Evolutionary conservation across 1,284 basidiomycete genomes (phyloP).

Genomic region (Earliella scabrosa): DNA sequence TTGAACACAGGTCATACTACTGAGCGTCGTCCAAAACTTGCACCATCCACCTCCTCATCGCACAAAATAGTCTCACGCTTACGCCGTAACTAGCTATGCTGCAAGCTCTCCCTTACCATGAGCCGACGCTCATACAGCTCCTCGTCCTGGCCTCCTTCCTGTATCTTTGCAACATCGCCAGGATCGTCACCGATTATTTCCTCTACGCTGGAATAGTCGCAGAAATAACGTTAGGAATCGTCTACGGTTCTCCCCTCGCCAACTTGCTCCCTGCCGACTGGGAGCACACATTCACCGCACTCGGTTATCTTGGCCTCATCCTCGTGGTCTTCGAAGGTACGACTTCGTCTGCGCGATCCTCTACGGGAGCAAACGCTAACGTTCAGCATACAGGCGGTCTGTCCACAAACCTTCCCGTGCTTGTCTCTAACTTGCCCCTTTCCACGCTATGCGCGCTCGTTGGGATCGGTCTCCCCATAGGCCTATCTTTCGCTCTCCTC

Average conservation of each 20-base stretch:
- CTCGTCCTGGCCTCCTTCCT: constrained; percentile 30
- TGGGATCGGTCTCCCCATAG: constrained; percentile 51
- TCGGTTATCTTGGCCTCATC: constrained; percentile 58
- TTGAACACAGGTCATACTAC: no score
- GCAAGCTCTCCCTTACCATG: constrained; percentile 24
- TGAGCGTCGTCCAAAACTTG: no score
- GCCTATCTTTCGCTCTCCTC: constrained; percentile 43
- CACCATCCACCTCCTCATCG: no score
- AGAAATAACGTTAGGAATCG: constrained; percentile 50
- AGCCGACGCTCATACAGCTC: constrained; percentile 26
- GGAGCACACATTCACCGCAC: constrained; percentile 44
- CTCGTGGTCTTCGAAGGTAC: constrained; percentile 55
- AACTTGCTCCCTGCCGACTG: constrained; percentile 43
- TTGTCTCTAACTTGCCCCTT: constrained; percentile 45
- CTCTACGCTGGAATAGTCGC: constrained; percentile 40
- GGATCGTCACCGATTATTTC: constrained; percentile 24
- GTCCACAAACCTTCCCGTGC: constrained; percentile 41
- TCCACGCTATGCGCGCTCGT: constrained; percentile 47
- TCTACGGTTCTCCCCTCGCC: constrained; percentile 49
- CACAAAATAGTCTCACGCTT: no score
- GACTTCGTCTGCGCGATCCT: neutral
- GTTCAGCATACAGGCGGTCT: constrained; percentile 43
- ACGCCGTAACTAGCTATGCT: no score
- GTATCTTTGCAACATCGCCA: constrained; percentile 29
- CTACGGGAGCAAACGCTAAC: no score